Percentiles rank a stretch among this genome's conserved stretches.
Conservation (phyloP, 2,329 filamentous ascomycete genomes). For the Ascochyta koolunga region DNA sequence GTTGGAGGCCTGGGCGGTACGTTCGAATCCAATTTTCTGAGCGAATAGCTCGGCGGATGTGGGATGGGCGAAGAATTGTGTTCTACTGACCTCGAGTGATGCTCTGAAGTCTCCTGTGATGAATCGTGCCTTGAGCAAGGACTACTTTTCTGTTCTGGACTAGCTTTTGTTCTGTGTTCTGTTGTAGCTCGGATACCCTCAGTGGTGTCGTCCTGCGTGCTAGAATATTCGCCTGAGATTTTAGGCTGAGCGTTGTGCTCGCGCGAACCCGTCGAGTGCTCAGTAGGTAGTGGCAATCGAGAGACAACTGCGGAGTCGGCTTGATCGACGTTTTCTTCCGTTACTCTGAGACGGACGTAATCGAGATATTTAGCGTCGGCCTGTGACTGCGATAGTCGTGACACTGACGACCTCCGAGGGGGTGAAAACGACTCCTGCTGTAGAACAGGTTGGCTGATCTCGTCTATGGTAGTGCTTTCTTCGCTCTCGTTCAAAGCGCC, state of each 20-base stretch:
- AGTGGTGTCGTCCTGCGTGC: constrained; percentile 25
- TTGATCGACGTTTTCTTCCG: not conserved
- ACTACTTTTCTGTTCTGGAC: not conserved
- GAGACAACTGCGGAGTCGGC: not conserved
- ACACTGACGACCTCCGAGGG: too few relatives aligned
- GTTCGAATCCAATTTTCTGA: constrained; percentile 24
- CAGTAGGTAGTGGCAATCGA: constrained; percentile 1
- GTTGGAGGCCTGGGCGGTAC: constrained; percentile 28
- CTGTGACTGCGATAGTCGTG: not conserved
- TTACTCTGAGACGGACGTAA: not conserved
- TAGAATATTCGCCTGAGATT: constrained; percentile 15
- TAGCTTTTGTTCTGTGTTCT: constrained; percentile 12
- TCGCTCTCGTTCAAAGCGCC: not conserved
- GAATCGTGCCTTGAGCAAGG: constrained; percentile 39
- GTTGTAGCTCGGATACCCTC: constrained; percentile 25
- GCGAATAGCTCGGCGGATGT: constrained; percentile 31
- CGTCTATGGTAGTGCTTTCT: constrained; percentile 15
- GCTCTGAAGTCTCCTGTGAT: constrained; percentile 38
- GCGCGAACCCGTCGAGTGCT: constrained; percentile 8
- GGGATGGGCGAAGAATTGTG: constrained; percentile 28
- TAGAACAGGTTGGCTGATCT: constrained; percentile 1
- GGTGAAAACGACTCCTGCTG: not conserved
- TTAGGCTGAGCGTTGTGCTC: constrained; percentile 38
- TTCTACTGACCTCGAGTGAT: constrained; percentile 1
- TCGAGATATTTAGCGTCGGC: not conserved